Percentiles rank a stretch among this genome's conserved stretches.
These are phyloP conservation scores for Syzygium oleosum DNA, from an alignment of 345 rosid genomes.

Conservation along the genomic window DNA sequence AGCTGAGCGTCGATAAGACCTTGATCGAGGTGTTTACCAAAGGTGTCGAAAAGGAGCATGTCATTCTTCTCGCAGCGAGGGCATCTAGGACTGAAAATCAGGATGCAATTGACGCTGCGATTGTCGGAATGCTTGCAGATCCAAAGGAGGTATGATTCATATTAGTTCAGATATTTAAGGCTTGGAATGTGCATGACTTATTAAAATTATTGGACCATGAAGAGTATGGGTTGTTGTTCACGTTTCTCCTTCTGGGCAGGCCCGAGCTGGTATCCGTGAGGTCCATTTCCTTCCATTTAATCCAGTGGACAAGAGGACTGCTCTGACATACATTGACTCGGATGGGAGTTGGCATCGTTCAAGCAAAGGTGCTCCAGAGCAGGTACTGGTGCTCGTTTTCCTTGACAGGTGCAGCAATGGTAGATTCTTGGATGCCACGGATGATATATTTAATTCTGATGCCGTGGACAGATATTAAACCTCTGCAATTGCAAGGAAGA, in stretches of 20 bases:
- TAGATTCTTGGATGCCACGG: not conserved
- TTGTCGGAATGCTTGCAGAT: constrained; percentile 94
- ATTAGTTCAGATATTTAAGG: not conserved
- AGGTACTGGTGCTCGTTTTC: constrained; percentile 28
- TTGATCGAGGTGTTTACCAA: constrained; percentile 66
- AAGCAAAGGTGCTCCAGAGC: constrained; percentile 96
- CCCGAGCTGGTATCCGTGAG: constrained; percentile 72
- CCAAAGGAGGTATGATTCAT: constrained; percentile 63
- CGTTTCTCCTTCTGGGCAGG: constrained; percentile 25
- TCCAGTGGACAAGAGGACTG: constrained; percentile 90
- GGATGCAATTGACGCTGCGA: constrained; percentile 89
- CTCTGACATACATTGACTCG: constrained; percentile 70
- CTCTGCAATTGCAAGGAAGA: constrained; percentile 78
- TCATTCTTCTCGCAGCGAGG: constrained; percentile 76
- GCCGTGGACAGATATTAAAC: constrained; percentile 32
- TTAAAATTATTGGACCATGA: not conserved
- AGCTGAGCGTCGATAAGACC: constrained; percentile 65
- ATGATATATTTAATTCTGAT: not conserved
- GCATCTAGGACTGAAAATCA: constrained; percentile 87
- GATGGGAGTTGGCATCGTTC: constrained; percentile 76
- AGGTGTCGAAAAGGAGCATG: constrained; percentile 66
- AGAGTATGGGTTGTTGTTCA: not conserved
- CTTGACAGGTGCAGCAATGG: not conserved
- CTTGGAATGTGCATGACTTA: not conserved
- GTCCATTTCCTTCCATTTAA: constrained; percentile 87